These are phyloP conservation scores for Teratosphaeria zuluensis DNA, from an alignment of 2,329 filamentous ascomycete species.

Conservation along the genomic window DNA sequence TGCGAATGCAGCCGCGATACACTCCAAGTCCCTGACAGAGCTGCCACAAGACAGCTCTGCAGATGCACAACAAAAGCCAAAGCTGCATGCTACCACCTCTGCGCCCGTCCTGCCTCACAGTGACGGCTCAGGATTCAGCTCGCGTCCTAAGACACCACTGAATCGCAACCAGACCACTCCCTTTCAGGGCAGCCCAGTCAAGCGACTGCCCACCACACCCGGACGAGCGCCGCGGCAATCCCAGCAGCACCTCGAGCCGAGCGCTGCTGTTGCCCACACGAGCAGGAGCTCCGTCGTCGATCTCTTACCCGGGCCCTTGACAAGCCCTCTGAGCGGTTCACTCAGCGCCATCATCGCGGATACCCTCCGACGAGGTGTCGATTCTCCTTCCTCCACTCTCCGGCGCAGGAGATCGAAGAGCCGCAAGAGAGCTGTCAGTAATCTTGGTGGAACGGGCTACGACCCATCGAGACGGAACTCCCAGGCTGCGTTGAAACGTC, in stretches of 20 bases:
- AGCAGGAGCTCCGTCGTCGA: conserved; percentile 30
- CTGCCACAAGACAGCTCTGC: conserved; percentile 10
- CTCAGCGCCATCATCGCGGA: conserved; percentile 57
- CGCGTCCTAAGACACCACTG: conserved; percentile 17
- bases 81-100: conserved; percentile 28
- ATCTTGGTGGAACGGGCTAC: neutral
- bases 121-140: conserved; percentile 7
- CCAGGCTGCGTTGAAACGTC: conserved; percentile 6
- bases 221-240: neutral
- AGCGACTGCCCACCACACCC: neutral
- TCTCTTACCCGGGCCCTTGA: conserved; percentile 50
- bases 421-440: neutral
- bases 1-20: conserved; percentile 22
- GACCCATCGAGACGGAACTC: neutral
- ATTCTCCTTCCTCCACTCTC: conserved; percentile 8
- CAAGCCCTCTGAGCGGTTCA: conserved; percentile 50
- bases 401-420: conserved; percentile 3
- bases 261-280: neutral
- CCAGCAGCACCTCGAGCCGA: neutral
- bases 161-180: conserved; percentile 11
- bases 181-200: neutral
- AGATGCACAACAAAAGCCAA: conserved; percentile 9
- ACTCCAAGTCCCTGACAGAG: conserved; percentile 14
- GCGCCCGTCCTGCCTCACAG: conserved; percentile 21
- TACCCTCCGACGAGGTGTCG: conserved; percentile 48